Conservation (phyloP, 768 basidiomycete species). For the Suillus variegatus region DNA sequence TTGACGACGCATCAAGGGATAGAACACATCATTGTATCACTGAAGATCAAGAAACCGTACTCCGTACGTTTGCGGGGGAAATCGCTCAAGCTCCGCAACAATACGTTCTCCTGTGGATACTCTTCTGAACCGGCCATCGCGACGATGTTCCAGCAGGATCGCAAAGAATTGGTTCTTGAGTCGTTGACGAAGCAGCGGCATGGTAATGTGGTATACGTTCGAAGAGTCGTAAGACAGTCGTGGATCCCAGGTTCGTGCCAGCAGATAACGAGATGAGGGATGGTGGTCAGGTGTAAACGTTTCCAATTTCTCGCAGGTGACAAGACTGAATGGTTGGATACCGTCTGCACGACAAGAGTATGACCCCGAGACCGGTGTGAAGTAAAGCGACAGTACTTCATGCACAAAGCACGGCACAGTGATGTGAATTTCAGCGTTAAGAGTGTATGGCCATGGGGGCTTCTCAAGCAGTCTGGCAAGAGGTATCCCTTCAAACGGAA, state of each 20-base stretch:
- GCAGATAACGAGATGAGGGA: not conserved
- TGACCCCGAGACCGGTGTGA: not conserved
- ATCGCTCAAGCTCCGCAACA: not conserved
- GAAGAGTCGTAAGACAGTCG: not conserved
- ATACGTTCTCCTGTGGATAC: not conserved
- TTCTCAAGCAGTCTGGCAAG: not conserved
- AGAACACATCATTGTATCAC: not conserved
- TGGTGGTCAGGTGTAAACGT: not conserved
- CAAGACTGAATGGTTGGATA: not conserved
- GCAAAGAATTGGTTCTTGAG: conserved; percentile 2
- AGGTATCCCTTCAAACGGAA: not conserved
- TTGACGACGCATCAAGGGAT: not conserved
- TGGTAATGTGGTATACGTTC: not conserved
- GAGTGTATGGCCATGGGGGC: not conserved
- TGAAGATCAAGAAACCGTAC: not conserved
- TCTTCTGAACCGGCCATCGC: not conserved
- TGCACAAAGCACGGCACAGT: conserved; percentile 7
- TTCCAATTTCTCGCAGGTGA: not conserved
- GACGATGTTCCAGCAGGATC: not conserved
- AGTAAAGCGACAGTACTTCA: not conserved
- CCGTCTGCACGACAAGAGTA: not conserved
- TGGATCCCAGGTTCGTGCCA: conserved; percentile 4
- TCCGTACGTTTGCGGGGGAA: not conserved
- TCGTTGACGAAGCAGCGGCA: not conserved
- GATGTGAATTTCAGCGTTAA: conserved; percentile 3